Evolutionary conservation across 2,329 filamentous ascomycete species (phyloP), one percentile per base, ranked within the genome.

Genomic region (Ophiostoma angusticollis): DNA sequence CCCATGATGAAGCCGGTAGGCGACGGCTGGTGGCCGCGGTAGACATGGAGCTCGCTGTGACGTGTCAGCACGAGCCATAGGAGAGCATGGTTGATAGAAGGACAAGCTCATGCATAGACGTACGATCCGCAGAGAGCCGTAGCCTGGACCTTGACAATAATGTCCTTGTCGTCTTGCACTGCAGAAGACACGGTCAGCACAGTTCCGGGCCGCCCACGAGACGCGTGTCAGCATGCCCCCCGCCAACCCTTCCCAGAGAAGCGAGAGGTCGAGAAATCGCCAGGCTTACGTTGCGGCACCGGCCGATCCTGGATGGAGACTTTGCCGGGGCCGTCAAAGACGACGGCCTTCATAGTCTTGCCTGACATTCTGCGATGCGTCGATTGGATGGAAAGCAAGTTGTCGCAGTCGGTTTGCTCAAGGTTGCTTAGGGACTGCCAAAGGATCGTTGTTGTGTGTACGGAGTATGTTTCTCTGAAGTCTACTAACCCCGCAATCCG

Each of bases 121-220:
- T 63, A 87, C 84, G 82, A 89, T 55, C 87, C 87, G 56, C 87
- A 95, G 23, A 95, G 69, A 13, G 84, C 87, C 19, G 85, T 83
- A 50, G 83, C 82, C 44, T 75, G 70, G 16, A 93, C 84, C 57
- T 84, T 87, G 53, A 94, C 74, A 48, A 94, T 78, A 42, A 89
- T 72, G 55, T 94, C 87, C 41, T 68, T 72, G 6, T 74, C 68
- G 43, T 83, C 68, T 50, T 79, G 67, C 46, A 94, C 68, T 72
- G 37, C n/a, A n/a, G n/a, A n/a, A n/a, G n/a, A n/a, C n/a, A n/a
- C n/a, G n/a, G n/a, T n/a, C n/a, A n/a, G n/a, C n/a, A n/a, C n/a
- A n/a, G n/a, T n/a, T n/a, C n/a, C n/a, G n/a, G n/a, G n/a, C n/a
- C n/a, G n/a, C n/a, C n/a, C n/a, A n/a, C n/a, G n/a, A n/a, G n/a